Evolutionary conservation across 768 basidiomycete species (phyloP), one percentile per base, ranked within the genome.

Genomic region (Xerocomus spinulosus): DNA sequence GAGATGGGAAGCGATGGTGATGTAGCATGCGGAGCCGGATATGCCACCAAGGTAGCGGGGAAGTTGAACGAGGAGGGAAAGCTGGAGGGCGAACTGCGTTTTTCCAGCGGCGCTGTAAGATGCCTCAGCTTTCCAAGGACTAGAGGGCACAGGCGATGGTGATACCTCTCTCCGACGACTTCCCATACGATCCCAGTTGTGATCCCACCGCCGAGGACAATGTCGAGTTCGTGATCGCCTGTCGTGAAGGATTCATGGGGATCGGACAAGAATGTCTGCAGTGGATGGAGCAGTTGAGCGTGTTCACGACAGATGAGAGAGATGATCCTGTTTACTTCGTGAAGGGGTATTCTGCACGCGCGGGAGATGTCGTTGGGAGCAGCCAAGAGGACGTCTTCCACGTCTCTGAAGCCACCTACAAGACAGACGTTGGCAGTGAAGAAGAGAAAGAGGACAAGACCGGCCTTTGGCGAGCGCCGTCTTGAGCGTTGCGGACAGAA

Each of bases 81-180:
- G 76, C 55, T 94, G 92, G 13, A 99, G 73, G 4, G 87, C 88
- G 5, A 98, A 68, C 58, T 98, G 93, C 1, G 92, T 92, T 70
- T 99, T 99, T 32, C 96, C 96, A 23, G 95, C 83, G 20, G 92
- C 85, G 62, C 96, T 99, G 62, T 26, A 33, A 39, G 44, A 28
- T 10, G 15, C 25, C 29, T 59, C 34, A 61, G 42, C 17, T 26
- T 40, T 32, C 18, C 8, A 24, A 34, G 36, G 46, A 42, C 17
- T 17, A 44, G 20, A 20, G 35, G 32, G 21, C 20, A 41, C 35
- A 48, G 20, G 32, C 32, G 40, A 42, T 12, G 21, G 51, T 28
- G 10, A 42, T 65, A 92, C 93, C 91, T 90, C 74, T 95, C 90
- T 23, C 93, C 93, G 12, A 77, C 82, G 33, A 95, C 69, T 56